phyloP scores from a whole-genome alignment of 495 filamentous ascomycete genomes.

The Lindgomyces ingoldianus region DNA sequence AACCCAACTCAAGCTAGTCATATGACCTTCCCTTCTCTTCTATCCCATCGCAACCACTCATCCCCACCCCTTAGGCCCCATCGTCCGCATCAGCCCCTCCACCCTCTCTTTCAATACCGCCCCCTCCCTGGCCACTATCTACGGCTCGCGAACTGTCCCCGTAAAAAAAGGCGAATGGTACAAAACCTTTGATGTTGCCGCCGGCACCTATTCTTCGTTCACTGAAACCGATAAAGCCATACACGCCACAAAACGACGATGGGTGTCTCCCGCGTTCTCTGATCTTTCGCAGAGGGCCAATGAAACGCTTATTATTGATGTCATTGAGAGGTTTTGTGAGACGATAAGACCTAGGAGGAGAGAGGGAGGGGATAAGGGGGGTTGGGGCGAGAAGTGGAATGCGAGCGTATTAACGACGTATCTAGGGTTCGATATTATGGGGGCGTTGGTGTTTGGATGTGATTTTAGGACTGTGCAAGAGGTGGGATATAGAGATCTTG shows the following conservation, averaged over 20 bases:
- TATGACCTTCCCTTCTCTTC: not conserved
- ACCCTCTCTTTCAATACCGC: conserved; percentile 38
- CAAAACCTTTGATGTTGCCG: conserved; percentile 37
- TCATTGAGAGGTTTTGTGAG: conserved; percentile 33
- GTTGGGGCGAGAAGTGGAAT: conserved; percentile 34
- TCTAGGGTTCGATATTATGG: conserved; percentile 45
- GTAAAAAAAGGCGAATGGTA: conserved; percentile 42
- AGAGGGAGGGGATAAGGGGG: not conserved
- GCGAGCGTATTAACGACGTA: conserved; percentile 33
- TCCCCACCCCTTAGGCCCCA: conserved; percentile 14
- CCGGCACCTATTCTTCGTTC: conserved; percentile 32
- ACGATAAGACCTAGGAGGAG: conserved; percentile 33
- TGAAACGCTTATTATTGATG: conserved; percentile 33
- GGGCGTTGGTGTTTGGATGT: conserved; percentile 39
- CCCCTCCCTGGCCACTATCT: conserved; percentile 37
- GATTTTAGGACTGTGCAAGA: conserved; percentile 37
- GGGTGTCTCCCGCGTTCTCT: conserved; percentile 37
- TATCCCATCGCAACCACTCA: too few species aligned
- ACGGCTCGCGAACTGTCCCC: conserved; percentile 47
- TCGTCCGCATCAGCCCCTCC: conserved; percentile 41
- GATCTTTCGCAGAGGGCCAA: conserved; percentile 24
- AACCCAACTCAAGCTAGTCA: not conserved
- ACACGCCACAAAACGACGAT: conserved; percentile 29
- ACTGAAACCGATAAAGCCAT: conserved; percentile 33
- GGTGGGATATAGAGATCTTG: conserved; percentile 27